Evolutionary conservation across 345 rosid species (phyloP), one percentile per base, ranked within the genome.

Genomic region (Salix koriyanagi): DNA sequence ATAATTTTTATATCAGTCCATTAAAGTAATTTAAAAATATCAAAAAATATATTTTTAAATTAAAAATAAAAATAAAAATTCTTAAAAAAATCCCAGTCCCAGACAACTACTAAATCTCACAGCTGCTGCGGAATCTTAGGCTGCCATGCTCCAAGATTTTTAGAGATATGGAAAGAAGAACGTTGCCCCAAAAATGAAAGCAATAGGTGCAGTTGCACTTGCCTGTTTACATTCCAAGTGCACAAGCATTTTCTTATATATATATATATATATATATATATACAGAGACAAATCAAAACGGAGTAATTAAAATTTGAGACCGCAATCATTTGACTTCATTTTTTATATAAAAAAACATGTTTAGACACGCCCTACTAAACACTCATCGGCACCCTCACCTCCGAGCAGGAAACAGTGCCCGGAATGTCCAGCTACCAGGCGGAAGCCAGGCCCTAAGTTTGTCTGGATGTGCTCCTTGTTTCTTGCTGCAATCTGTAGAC

Each of bases 131-230:
- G 73, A 69, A 76, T 69, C 74, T 61, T 60, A 2, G 74, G 65
- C 62, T 71, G 80, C 50, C 80, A 48, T 46, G 36, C 65, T 44
- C 50, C 18, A 32, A 48, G 75, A 62, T 70, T 76, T 75, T 26
- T 46, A 39, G 26, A 60, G 62, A 69, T 73, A 54, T 37, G 39
- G n/a, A 34, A 14, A 18, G n/a, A 28, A 18, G 44, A 6, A 65
- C 62, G 8, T 1, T 9, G 4, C 61, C 26, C 5, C 2, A 18
- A 50, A 50, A 50, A 50, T 1, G 19, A 21, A 21, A 54, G 9
- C 4, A 54, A n/a, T 0, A 56, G 2, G 3, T 44, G 50, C 15
- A 12, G 14, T 2, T 11, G 50, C 14, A 12, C 58, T 52, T 52
- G 7, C 58, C 23, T 7, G 58, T 19, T 6, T 18, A 18, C 58